phyloP scores from a whole-genome alignment of 2,329 filamentous ascomycete species.

The Penicillium nordicum region DNA sequence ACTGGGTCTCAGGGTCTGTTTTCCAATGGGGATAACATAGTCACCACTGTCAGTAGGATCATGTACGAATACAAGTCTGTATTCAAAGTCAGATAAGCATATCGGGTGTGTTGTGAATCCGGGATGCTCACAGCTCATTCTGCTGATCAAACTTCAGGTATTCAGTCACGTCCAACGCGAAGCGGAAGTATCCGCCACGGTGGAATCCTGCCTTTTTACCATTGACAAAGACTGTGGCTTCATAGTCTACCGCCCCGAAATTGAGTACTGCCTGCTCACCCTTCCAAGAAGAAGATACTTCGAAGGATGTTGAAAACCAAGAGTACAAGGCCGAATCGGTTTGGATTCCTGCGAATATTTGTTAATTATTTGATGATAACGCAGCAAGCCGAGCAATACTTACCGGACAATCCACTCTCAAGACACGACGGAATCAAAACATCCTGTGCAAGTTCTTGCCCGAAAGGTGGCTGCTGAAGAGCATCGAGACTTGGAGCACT shows the following conservation, averaged over 20 bases:
- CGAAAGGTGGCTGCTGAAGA: slow-evolving; percentile 45
- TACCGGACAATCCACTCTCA: slow-evolving; percentile 53
- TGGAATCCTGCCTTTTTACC: slow-evolving; percentile 52
- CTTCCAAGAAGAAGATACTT: slow-evolving; percentile 45
- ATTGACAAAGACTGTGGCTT: slow-evolving; percentile 57
- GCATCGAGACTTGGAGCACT: slow-evolving; percentile 40
- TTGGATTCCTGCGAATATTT: slow-evolving; percentile 34
- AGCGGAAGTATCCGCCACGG: slow-evolving; percentile 61
- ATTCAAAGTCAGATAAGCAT: neutral
- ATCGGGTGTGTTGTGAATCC: neutral
- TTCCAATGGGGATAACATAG: slow-evolving; percentile 62
- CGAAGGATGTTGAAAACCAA: slow-evolving; percentile 51
- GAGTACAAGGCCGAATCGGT: slow-evolving; percentile 39
- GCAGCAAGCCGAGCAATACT: neutral
- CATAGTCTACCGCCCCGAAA: slow-evolving; percentile 53
- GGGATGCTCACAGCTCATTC: slow-evolving; percentile 53
- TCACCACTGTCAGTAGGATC: slow-evolving; percentile 61
- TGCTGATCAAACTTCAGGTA: slow-evolving; percentile 39
- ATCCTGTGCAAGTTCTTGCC: slow-evolving; percentile 40
- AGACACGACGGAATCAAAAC: slow-evolving; percentile 55
- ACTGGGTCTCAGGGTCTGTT: slow-evolving; percentile 54
- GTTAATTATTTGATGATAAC: neutral
- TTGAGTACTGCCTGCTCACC: slow-evolving; percentile 45
- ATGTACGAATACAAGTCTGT: slow-evolving; percentile 60
- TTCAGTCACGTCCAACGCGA: slow-evolving; percentile 58